Conservation (phyloP, 2,329 filamentous ascomycete species). For the Apiospora koreana region DNA sequence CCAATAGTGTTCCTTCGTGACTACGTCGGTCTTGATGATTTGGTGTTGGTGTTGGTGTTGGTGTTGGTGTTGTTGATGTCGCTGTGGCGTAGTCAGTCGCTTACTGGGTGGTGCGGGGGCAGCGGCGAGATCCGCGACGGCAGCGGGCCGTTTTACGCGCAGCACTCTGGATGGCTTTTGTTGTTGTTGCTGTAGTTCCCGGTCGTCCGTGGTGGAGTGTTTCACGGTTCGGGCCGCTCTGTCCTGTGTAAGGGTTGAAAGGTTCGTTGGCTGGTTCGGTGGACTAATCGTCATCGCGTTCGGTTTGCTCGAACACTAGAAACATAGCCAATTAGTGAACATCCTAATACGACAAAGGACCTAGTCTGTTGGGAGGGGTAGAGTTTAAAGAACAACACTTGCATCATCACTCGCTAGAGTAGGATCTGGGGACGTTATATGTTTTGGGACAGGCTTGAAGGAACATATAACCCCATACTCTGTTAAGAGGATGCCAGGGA, state of each 20-base stretch:
- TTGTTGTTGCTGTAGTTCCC: too few relatives aligned
- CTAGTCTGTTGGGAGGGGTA: too few relatives aligned
- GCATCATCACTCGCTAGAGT: not conserved
- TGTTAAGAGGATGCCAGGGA: not conserved
- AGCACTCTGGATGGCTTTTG: not conserved
- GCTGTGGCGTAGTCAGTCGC: not conserved
- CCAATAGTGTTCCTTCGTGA: constrained; percentile 17
- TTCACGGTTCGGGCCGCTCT: not conserved
- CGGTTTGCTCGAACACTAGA: not conserved
- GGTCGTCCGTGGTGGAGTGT: not conserved
- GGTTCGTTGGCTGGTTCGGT: not conserved
- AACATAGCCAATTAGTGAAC: too few relatives aligned
- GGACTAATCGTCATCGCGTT: not conserved
- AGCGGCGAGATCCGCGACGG: not conserved
- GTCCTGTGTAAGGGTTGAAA: not conserved
- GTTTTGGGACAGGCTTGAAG: not conserved
- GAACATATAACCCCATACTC: not conserved
- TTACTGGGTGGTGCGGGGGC: not conserved
- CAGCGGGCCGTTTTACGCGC: not conserved
- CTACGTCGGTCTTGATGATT: constrained; percentile 7
- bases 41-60: not conserved
- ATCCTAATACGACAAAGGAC: too few relatives aligned
- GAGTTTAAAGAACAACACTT: not conserved
- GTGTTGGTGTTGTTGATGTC: not conserved
- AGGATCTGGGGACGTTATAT: not conserved